Conservation (phyloP, 495 filamentous ascomycete species). For the Daldinia decipiens region DNA sequence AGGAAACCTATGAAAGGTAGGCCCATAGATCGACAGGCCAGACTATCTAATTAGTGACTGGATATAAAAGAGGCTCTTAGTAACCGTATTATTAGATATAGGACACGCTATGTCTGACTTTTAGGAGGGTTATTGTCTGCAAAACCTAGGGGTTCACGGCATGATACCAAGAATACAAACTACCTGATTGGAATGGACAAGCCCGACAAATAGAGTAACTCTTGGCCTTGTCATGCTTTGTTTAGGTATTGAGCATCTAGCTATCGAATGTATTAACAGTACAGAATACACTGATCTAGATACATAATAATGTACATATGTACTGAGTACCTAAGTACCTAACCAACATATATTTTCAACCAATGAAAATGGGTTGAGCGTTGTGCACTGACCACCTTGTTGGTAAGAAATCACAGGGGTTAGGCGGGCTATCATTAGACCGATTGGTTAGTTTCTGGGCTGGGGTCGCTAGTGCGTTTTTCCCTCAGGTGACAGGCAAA, state of each 20-base stretch:
- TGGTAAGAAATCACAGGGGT: not conserved
- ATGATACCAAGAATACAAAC: not conserved
- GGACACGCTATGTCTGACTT: not conserved
- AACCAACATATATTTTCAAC: not conserved
- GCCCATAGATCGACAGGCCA: slow-evolving; percentile 29
- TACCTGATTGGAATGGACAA: not conserved
- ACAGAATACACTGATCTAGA: not conserved
- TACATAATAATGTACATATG: not conserved
- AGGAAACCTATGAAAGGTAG: slow-evolving; percentile 25
- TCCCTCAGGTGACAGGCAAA: slow-evolving; percentile 55
- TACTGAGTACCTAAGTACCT: too few relatives aligned
- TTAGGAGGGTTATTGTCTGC: not conserved
- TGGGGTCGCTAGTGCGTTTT: slow-evolving; percentile 28
- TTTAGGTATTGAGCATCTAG: not conserved
- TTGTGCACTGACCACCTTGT: not conserved
- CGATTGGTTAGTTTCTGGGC: slow-evolving; percentile 19
- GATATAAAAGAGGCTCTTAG: slow-evolving; percentile 12
- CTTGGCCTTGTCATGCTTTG: slow-evolving; percentile 1
- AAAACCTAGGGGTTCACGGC: not conserved
- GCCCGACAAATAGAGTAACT: not conserved
- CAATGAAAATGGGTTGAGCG: not conserved
- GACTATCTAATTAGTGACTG: not conserved
- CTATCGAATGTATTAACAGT: slow-evolving; percentile 4
- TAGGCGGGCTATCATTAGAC: slow-evolving; percentile 24
- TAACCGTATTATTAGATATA: not conserved